Evolutionary conservation across 1,139 yeast genomes (phyloP).

Genomic region (Geotrichum aggregatum): DNA sequence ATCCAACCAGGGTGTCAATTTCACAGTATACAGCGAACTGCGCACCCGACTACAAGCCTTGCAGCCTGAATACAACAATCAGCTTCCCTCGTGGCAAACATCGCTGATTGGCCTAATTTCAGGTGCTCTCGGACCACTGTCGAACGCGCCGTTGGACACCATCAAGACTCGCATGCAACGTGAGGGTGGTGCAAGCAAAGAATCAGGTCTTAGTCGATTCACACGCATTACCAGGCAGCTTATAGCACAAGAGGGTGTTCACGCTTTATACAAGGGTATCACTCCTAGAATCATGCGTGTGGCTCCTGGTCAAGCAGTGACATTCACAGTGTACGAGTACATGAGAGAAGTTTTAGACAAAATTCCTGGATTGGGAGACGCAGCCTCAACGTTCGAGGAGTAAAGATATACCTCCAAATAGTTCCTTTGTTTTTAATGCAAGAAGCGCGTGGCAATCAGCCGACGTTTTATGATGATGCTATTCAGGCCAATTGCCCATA

Average conservation of each 20-base stretch:
- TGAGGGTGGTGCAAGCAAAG: conserved; percentile 65
- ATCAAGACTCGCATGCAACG: conserved; percentile 96
- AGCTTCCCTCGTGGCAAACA: conserved; percentile 89
- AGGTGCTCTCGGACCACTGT: conserved; percentile 96
- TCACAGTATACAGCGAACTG: conserved; percentile 87
- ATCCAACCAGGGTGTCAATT: conserved; percentile 96
- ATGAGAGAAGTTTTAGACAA: conserved; percentile 66
- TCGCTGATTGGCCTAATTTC: conserved; percentile 84
- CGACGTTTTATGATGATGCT: too few species aligned
- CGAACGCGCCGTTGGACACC: conserved; percentile 96
- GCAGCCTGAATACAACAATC: conserved; percentile 51
- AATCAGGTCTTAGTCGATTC: conserved; percentile 72
- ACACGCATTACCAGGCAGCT: conserved; percentile 75
- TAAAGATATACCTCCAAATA: conserved; percentile 20
- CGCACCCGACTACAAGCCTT: conserved; percentile 62
- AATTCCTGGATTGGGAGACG: conserved; percentile 40
- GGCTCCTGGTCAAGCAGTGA: conserved; percentile 98
- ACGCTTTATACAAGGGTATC: conserved; percentile 91
- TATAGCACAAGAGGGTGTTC: conserved; percentile 81
- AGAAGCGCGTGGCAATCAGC: too few species aligned
- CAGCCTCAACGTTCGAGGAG: conserved; percentile 37
- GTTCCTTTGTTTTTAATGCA: too few species aligned
- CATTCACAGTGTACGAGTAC: conserved; percentile 92
- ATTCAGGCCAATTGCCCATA: too few species aligned
- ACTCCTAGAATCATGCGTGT: conserved; percentile 99